Evolutionary conservation across 2,329 filamentous ascomycete genomes (phyloP), one percentile per base, ranked within the genome.

Genomic region (Monosporascus sp.): DNA sequence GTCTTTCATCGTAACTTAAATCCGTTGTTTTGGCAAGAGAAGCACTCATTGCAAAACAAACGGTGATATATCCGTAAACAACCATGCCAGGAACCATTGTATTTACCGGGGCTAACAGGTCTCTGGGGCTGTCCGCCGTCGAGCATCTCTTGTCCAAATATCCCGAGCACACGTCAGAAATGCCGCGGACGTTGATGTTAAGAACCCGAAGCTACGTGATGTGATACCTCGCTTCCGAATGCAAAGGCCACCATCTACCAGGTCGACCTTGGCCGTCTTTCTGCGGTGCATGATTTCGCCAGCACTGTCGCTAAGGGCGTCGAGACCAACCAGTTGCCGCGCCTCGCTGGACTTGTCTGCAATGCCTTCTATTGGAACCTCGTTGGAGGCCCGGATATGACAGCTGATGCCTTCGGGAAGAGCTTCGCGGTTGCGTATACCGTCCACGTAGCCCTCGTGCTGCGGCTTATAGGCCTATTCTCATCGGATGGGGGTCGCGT

Each of bases 391-490:
- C 56, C 65, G 2, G 65, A 72, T 52, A 57, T 68, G 24, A 72
- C 72, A 1, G 54, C 41, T 1, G 72, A 75, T 52, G 65, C 67
- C 7, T 69, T 66, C 27, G 73, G 76, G 49, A 69, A 66, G 48
- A 69, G 68, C 1, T 69, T 76, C 24, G 70, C 73, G 52, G 66
- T 76, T 5, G 67, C 64, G 43, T 68, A 75, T 54, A 55, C 75
- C 41, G 64, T 72, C 1, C 73, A 75, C 50, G 66, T 65, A 11
- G 62, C 70, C 1, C 50, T 76, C 14, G 61, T 74, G 6, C 59
- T 76, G 44, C 66, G 67, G 24, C 60, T 75, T 2, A 70, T 79
- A 68, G 73, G 83, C 43, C 86, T 84, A 61, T 88, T 85, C 72
- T 83, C 87, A 59, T 80, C 85, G 0, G 84, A 87, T 14, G 34